Evolutionary conservation across 192 early-diverging fungal genomes (phyloP).

Genomic region (Dimargaris xerosporica): DNA sequence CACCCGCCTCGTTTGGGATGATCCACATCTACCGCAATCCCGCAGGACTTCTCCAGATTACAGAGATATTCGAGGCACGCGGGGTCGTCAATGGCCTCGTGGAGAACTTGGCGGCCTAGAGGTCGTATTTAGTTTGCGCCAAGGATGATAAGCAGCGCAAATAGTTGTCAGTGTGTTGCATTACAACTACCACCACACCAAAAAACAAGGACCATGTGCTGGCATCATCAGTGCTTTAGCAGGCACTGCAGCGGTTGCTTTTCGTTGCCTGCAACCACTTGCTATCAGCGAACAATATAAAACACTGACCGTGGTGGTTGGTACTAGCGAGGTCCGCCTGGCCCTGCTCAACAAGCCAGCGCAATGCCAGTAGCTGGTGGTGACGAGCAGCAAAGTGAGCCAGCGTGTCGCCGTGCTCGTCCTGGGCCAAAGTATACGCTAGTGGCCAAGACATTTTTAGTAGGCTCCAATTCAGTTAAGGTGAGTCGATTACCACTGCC

Average conservation of each 20-base stretch:
- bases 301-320: conserved; percentile 4
- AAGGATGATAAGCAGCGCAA: not conserved
- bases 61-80: not conserved
- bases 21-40: not conserved
- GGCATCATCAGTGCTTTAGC: not conserved
- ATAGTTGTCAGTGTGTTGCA: not conserved
- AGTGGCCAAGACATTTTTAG: too few relatives aligned
- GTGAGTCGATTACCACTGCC: too few relatives aligned
- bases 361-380: not conserved
- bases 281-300: not conserved
- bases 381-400: conserved; percentile 11
- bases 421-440: not conserved
- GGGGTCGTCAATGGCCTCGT: conserved; percentile 4
- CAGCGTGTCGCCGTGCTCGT: conserved; percentile 2
- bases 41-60: not conserved
- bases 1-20: conserved; percentile 4
- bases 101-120: not conserved
- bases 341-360: not conserved
- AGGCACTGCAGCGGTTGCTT: not conserved
- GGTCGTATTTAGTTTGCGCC: not conserved
- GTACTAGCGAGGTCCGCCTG: not conserved
- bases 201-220: not conserved
- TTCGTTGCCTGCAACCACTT: not conserved
- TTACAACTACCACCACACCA: not conserved
- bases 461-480: too few relatives aligned